Evolutionary conservation across 345 rosid genomes (phyloP).

Genomic region (Brassica juncea): DNA sequence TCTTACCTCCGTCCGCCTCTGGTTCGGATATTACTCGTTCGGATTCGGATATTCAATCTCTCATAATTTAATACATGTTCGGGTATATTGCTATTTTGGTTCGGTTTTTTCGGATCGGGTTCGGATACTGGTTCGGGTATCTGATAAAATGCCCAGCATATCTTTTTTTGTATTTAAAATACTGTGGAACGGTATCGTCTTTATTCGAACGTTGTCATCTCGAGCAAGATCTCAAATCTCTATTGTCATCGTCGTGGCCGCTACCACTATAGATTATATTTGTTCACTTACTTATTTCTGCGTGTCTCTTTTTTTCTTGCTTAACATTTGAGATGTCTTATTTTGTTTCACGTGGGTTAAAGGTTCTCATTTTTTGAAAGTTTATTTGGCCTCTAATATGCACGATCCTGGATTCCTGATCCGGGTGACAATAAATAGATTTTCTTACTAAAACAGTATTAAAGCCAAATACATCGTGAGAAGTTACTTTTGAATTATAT

Average conservation of each 20-base stretch:
- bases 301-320: not conserved
- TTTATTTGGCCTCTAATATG: not conserved
- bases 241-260: not conserved
- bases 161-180: no score
- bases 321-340: not conserved
- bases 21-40: no score
- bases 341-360: not conserved
- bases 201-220: not conserved
- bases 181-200: not conserved
- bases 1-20: no score
- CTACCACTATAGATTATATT: not conserved
- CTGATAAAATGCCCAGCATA: no score
- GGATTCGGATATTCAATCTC: no score
- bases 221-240: not conserved
- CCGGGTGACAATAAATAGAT: not conserved
- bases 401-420: not conserved
- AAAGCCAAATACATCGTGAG: not conserved
- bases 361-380: not conserved
- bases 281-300: not conserved
- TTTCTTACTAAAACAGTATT: not conserved
- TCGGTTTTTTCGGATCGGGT: no score
- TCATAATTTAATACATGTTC: no score
- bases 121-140: no score
- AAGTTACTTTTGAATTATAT: not conserved
- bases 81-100: no score